These are phyloP conservation scores for Solanum chiquidenum DNA, from an alignment of 257 asterid species.

Conservation along the genomic window DNA sequence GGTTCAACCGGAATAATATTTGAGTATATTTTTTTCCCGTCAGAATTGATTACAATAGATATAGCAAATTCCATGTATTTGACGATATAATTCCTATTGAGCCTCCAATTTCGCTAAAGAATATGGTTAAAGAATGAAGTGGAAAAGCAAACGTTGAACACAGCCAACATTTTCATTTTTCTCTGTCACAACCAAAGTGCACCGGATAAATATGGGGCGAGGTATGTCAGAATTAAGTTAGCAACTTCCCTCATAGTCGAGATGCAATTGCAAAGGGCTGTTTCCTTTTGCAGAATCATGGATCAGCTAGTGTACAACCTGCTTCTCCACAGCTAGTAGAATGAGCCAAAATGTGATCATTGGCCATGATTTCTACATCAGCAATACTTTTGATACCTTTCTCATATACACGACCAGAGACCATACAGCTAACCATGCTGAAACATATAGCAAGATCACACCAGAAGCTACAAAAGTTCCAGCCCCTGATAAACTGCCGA, in stretches of 20 bases:
- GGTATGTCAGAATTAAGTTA: background rate
- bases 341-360: background rate
- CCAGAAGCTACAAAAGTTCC: slow-evolving; percentile 48
- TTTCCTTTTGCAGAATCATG: background rate
- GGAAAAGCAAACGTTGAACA: background rate
- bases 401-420: slow-evolving; percentile 62
- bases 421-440: slow-evolving; percentile 88
- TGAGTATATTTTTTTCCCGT: background rate
- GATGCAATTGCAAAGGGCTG: background rate
- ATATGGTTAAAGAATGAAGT: background rate
- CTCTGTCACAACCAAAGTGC: background rate
- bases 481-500: slow-evolving; percentile 41
- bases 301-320: background rate
- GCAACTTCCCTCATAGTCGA: background rate
- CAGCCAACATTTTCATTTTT: background rate
- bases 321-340: background rate
- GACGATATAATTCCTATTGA: background rate
- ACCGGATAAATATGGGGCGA: background rate
- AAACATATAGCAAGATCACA: slow-evolving; percentile 54
- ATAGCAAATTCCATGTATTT: background rate
- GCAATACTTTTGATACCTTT: slow-evolving; percentile 61
- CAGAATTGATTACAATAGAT: background rate
- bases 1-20: background rate
- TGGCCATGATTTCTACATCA: slow-evolving; percentile 26
- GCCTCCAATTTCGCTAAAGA: background rate